Percentiles rank a stretch among this genome's conserved stretches.
These are phyloP conservation scores for Sabuloglossum arenarium DNA, from an alignment of 495 filamentous ascomycete genomes.

Conservation along the genomic window DNA sequence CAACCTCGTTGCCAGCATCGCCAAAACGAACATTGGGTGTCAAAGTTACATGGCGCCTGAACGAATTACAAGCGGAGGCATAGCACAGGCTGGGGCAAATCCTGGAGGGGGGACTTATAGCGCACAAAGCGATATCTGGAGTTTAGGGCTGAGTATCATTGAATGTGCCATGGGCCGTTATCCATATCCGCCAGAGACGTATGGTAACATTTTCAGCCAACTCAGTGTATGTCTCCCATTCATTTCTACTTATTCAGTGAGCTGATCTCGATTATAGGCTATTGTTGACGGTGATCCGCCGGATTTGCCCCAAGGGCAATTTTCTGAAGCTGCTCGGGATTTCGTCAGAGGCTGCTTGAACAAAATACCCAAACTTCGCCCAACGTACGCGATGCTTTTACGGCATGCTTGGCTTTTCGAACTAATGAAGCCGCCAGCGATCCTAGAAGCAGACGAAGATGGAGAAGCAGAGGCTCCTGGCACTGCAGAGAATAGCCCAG, in stretches of 20 bases:
- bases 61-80: conserved; percentile 69
- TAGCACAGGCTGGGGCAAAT: conserved; percentile 51
- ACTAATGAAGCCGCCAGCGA: conserved; percentile 64
- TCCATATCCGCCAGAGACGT: conserved; percentile 94
- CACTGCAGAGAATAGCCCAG: conserved; percentile 11
- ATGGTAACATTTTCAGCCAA: conserved; percentile 96
- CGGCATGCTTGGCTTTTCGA: conserved; percentile 72
- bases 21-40: conserved; percentile 97
- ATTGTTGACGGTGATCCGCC: conserved; percentile 94
- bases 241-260: not conserved
- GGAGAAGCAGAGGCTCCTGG: conserved; percentile 21
- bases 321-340: conserved; percentile 57
- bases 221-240: conserved; percentile 52
- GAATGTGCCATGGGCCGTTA: conserved; percentile 93
- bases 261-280: conserved; percentile 33
- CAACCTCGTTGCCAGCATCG: conserved; percentile 91
- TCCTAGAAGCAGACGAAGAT: conserved; percentile 52
- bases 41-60: conserved; percentile 99
- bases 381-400: conserved; percentile 74
- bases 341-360: conserved; percentile 83
- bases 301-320: conserved; percentile 54
- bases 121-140: conserved; percentile 97
- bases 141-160: conserved; percentile 80
- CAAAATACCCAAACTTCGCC: conserved; percentile 77
- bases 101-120: conserved; percentile 73